Percentiles rank a stretch among this genome's conserved stretches.
These are phyloP conservation scores for Papilionanthe hybrid DNA, from an alignment of 116 monocot species.

Conservation along the genomic window DNA sequence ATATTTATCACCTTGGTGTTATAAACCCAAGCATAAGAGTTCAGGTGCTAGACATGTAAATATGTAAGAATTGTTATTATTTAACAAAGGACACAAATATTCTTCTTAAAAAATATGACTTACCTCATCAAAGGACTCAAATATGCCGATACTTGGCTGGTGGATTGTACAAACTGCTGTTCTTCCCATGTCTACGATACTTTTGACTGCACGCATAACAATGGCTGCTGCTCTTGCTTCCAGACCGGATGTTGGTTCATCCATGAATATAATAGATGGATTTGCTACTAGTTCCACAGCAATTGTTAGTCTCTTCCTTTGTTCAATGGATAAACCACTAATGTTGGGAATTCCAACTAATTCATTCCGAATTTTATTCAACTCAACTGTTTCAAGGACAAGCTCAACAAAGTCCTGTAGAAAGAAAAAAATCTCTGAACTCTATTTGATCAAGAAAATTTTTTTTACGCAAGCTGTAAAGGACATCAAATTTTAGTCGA, in stretches of 20 bases:
- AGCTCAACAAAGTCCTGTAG: constrained; percentile 64
- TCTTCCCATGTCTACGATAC: background rate
- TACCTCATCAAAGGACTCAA: constrained; percentile 83
- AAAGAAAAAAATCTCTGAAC: no score
- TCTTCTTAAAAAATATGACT: background rate
- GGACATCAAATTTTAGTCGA: no score
- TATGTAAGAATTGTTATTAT: no score
- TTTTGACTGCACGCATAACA: constrained; percentile 4
- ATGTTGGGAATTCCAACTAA: constrained; percentile 72
- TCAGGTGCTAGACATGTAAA: no score
- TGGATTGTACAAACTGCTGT: constrained; percentile 5
- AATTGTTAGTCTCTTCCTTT: constrained; percentile 77
- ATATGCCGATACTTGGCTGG: constrained; percentile 42
- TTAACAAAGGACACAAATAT: no score
- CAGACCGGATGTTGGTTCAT: constrained; percentile 9
- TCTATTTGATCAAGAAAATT: no score
- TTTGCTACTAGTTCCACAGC: constrained; percentile 25
- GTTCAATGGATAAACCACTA: constrained; percentile 81
- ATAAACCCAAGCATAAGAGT: no score
- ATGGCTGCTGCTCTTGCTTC: constrained; percentile 11
- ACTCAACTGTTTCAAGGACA: constrained; percentile 80
- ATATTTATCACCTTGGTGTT: no score
- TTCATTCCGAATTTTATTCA: constrained; percentile 65
- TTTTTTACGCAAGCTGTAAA: no score
- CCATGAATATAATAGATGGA: constrained; percentile 11